Evolutionary conservation across 2,329 filamentous ascomycete species (phyloP), one percentile per base, ranked within the genome.

Genomic region (Ophiostoma sp.): DNA sequence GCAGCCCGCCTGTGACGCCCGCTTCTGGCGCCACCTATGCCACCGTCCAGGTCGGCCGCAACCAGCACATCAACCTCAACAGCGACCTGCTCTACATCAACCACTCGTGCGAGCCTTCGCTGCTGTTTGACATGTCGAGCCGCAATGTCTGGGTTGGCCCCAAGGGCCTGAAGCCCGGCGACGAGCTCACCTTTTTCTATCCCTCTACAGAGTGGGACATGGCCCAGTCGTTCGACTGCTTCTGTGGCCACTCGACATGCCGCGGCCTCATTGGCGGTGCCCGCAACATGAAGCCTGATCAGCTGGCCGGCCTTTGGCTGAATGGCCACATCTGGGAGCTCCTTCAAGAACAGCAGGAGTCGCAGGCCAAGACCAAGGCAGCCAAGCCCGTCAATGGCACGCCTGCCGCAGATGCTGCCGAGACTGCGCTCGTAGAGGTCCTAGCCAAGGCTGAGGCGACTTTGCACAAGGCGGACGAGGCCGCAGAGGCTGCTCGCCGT

Each of bases 121-220:
- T 89, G 70, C 84, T 87, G 71, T 88, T 89, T 72, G 86, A 89
- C 75, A 86, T 82, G 60, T 77, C 79, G 69, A 83, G 81, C 75
- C 77, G 83, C 71, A 83, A 83, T 73, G 78, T 91, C 71, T 78
- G 88, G 40, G 86, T 84, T 11, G 84, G 84, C 6, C 83, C 83
- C 36, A 81, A 81, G 67, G 85, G 86, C 45, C 80, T 88, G 66
- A 75, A 78, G 67, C 75, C 78, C 4, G 85, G 84, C 65, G 83
- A 88, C 70, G 86, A 88, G 74, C 79, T 88, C 64, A 87, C 85
- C 67, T 92, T 91, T 79, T 92, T 91, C 78, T 92, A 92, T 73
- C 88, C 89, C 4, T 90, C 87, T 67, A 91, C 88, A 1, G 89
- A 92, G 77, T 92, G 88, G 88, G 74, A 81, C 74, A 91, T 92